These are phyloP conservation scores for Coemansia sp. DNA, from an alignment of 192 early-diverging fungal species.

Conservation along the genomic window DNA sequence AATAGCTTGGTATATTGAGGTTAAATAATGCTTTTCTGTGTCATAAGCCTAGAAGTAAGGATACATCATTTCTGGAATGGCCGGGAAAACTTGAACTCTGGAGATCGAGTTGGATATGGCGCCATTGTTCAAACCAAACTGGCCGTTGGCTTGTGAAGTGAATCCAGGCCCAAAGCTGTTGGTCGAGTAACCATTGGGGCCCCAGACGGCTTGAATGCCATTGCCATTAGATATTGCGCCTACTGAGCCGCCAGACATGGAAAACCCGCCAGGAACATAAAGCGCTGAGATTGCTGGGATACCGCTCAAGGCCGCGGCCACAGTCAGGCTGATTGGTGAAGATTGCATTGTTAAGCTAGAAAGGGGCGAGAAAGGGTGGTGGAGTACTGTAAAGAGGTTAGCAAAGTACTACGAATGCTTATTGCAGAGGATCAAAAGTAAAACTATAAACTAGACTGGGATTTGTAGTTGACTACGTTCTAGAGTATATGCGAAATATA, in stretches of 20 bases:
- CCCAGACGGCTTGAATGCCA: slow-evolving; percentile 44
- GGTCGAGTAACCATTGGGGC: slow-evolving; percentile 38
- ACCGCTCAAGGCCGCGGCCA: not conserved
- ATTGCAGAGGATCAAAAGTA: not conserved
- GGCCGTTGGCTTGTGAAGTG: slow-evolving; percentile 39
- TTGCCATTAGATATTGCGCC: slow-evolving; percentile 34
- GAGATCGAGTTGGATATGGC: slow-evolving; percentile 47
- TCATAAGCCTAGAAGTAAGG: slow-evolving; percentile 5
- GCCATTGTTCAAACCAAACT: slow-evolving; percentile 40
- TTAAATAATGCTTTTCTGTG: not conserved
- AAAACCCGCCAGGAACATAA: slow-evolving; percentile 18
- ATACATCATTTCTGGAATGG: slow-evolving; percentile 1
- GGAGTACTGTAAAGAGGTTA: not conserved
- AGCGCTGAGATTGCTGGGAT: slow-evolving; percentile 2
- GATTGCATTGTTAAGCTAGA: not conserved
- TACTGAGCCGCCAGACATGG: slow-evolving; percentile 23
- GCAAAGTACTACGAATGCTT: too few species aligned
- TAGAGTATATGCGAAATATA: not conserved
- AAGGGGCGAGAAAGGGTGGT: not conserved
- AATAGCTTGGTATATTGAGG: not conserved
- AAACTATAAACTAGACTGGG: not conserved
- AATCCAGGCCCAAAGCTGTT: slow-evolving; percentile 50
- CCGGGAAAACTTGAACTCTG: slow-evolving; percentile 35
- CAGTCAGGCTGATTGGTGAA: not conserved
- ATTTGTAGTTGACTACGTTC: not conserved